These are phyloP conservation scores for Flaveria ramosissima DNA, from an alignment of 129 eudicot genomes.

Conservation along the genomic window DNA sequence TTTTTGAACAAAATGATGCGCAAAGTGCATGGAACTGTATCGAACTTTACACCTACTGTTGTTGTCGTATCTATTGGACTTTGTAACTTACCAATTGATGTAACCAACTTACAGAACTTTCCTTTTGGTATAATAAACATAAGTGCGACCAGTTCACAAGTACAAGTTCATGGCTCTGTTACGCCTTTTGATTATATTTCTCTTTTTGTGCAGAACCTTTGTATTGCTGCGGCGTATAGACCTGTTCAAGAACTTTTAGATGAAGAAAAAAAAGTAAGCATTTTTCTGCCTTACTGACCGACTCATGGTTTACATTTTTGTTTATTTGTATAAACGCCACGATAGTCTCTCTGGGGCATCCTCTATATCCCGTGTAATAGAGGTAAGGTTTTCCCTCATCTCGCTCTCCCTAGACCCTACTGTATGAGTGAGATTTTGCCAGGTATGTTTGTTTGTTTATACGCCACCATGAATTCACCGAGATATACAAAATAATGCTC, in stretches of 20 bases:
- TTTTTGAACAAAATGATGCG: neutral
- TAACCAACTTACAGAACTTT: neutral
- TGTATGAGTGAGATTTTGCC: too few relatives aligned
- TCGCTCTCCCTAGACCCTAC: too few relatives aligned
- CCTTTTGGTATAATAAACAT: neutral
- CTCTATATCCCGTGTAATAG: too few relatives aligned
- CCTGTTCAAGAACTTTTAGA: conserved; percentile 96
- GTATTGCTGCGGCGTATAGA: conserved; percentile 97
- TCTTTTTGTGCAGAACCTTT: conserved; percentile 67
- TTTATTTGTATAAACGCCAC: too few relatives aligned
- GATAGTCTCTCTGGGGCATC: too few relatives aligned
- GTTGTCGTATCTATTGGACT: neutral
- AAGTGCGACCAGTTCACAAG: neutral
- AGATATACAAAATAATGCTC: too few relatives aligned
- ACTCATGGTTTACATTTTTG: neutral
- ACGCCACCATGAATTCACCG: too few relatives aligned
- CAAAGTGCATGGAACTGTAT: neutral
- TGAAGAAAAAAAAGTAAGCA: conserved; percentile 71
- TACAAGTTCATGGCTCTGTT: neutral
- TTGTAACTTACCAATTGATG: neutral
- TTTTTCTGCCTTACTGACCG: neutral
- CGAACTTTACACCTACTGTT: neutral
- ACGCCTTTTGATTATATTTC: neutral
- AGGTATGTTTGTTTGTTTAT: too few relatives aligned
- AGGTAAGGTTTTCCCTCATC: too few relatives aligned